Conservation (phyloP, 78 protist species). For the Dictyostelium discoideum region dicty_2.7 NC_007089.4:3196001-3196500, state of each 20-base stretch:
- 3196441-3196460: conserved; percentile 13
- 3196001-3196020: too few species aligned
- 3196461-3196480: neutral
- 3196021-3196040: too few species aligned
- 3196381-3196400: conserved; percentile 19
- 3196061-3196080: too few species aligned
- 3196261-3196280: neutral
- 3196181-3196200: conserved; percentile 14
- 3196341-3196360: conserved; percentile 16
- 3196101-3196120: neutral
- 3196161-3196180: neutral
- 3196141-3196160: neutral
- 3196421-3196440: neutral
- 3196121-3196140: neutral
- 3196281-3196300: neutral
- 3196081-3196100: too few species aligned
- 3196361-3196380: neutral
- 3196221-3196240: neutral
- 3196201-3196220: conserved; percentile 11
- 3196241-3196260: neutral
- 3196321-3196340: conserved; percentile 17
- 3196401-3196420: conserved; percentile 11
- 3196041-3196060: too few species aligned
- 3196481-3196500: conserved; percentile 3
- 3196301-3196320: neutral